Percentiles rank a stretch among this genome's conserved stretches.
Conservation (phyloP, 2,329 filamentous ascomycete species). For the Dactylellina cionopaga region DNA sequence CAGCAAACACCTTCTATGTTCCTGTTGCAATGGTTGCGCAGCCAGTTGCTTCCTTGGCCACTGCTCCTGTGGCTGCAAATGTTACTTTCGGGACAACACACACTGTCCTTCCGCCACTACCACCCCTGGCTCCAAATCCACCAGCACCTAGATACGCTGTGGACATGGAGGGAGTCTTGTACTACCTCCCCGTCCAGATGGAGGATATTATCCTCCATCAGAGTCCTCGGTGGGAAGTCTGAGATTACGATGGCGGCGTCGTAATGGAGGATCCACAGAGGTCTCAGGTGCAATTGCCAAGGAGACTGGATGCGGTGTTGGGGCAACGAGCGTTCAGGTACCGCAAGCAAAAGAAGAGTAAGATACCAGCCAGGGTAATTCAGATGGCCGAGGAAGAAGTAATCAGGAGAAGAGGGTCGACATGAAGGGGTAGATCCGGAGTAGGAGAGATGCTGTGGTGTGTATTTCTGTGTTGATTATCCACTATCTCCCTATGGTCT, state of each 20-base stretch:
- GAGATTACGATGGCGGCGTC: slow-evolving; percentile 44
- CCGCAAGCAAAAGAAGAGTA: slow-evolving; percentile 16
- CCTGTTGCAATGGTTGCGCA: neutral
- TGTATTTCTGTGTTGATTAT: no score
- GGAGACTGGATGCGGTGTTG: slow-evolving; percentile 10
- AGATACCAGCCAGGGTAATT: slow-evolving; percentile 10
- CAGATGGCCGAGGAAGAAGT: slow-evolving; percentile 22
- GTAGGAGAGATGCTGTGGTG: no score
- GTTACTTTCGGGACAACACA: neutral
- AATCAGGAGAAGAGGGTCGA: slow-evolving; percentile 4
- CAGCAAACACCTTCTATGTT: neutral
- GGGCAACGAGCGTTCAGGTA: slow-evolving; percentile 15
- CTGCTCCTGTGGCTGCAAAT: neutral
- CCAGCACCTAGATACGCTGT: neutral
- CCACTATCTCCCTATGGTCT: no score
- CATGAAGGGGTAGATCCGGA: neutral
- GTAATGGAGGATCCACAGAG: slow-evolving; percentile 19
- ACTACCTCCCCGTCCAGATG: slow-evolving; percentile 21
- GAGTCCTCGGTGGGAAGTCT: slow-evolving; percentile 1
- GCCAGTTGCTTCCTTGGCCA: neutral
- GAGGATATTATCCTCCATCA: slow-evolving; percentile 18
- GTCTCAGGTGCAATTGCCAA: neutral
- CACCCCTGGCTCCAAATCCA: neutral
- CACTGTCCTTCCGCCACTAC: neutral
- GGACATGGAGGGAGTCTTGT: slow-evolving; percentile 1